Evolutionary conservation across 139 green algal species (phyloP), one percentile per base, ranked within the genome.

Genomic region (Prasinococcaceae sp.): DNA sequence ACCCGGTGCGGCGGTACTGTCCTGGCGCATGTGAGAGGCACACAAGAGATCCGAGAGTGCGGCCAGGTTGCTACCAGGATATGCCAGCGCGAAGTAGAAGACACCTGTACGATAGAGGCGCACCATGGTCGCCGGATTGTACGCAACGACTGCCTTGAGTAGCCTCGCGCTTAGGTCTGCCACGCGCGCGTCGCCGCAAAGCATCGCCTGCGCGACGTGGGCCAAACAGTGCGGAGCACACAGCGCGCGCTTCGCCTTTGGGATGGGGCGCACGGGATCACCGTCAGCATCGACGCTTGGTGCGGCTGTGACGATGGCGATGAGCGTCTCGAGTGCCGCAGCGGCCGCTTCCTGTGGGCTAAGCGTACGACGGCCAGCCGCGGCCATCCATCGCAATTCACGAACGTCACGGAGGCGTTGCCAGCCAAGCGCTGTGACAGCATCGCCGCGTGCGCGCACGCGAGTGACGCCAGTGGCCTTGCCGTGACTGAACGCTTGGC

Each of bases 41-140:
- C n/a, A 6, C 40, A 47, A 56, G 41, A 95, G 75, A 1, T 24
- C 37, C 0, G 77, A 75, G 0, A 84, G 36, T 53, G 84, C 74
- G 3, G 32, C 26, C 32, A 93, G 64, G 68, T 95, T 90, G 56
- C 63, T 81, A 37, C 87, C 87, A 30, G 63, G 61, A 65, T 96
- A 94, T 2, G 81, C 73, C 17, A 96, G 68, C 0, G 58, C 63
- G 44, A 94, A 96, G 68, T 86, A 92, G 55, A 85, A 85, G 2
- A 70, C 30, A 37, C 88, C 88, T 1, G 84, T 95, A 24, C 72
- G 63, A 65, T 94, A 90, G 38, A 96, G 72, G 22, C 66, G 54
- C 1, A 62, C 50, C 50, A 93, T 61, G 60, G 8, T 41, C 6
- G 20, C 64, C 47, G 39, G 42, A 58, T 82, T 77, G 64, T 84